phyloP scores from a whole-genome alignment of 176 grass and related monocot species.

The Oryza australiensis region DNA sequence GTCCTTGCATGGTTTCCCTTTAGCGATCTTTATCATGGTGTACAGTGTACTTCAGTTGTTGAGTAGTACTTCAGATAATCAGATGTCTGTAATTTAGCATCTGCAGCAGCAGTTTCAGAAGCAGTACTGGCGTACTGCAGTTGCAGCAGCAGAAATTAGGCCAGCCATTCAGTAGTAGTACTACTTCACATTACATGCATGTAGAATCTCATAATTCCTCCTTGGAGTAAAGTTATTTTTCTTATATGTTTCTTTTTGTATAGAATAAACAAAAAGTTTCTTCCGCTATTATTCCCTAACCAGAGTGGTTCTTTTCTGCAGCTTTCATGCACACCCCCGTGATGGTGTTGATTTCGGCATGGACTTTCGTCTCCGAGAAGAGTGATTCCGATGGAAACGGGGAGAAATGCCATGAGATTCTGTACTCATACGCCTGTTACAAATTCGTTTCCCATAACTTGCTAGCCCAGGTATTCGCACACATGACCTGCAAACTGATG shows the following conservation, averaged over 20 bases:
- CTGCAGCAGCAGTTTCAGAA: not conserved
- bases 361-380: not conserved
- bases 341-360: not conserved
- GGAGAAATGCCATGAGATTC: slow-evolving; percentile 15
- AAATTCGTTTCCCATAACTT: slow-evolving; percentile 19
- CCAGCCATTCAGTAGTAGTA: not conserved
- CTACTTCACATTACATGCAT: not conserved
- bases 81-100: not conserved
- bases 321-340: not conserved
- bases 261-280: not conserved
- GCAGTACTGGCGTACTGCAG: not conserved
- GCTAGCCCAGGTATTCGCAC: not conserved
- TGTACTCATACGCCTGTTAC: slow-evolving; percentile 26
- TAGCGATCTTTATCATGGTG: not conserved
- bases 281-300: not conserved
- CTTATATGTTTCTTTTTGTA: not conserved
- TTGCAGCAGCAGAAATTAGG: not conserved
- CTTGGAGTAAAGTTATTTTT: not conserved
- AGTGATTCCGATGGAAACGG: not conserved
- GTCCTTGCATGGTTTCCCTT: not conserved
- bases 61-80: not conserved
- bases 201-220: not conserved
- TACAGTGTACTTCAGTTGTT: not conserved
- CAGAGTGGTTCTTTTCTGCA: not conserved
- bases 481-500: not conserved